Conservation (phyloP, 441 rosid species). For the Syzygium syzygioides region DNA sequence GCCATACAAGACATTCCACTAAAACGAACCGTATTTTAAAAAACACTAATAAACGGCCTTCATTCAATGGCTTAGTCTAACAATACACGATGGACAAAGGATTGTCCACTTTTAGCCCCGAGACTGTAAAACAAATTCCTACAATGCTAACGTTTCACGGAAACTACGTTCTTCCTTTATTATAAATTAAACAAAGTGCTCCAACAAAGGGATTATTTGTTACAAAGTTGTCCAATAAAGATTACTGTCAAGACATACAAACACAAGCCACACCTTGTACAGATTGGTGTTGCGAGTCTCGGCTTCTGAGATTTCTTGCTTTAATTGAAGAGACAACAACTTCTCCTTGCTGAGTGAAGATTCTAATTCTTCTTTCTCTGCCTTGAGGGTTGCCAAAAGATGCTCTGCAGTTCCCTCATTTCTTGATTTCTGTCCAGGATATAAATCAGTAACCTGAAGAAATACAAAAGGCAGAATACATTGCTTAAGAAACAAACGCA, state of each 20-base stretch:
- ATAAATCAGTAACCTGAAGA: not conserved
- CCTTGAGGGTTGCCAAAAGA: conserved; percentile 48
- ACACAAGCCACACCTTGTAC: conserved; percentile 51
- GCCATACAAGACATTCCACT: not conserved
- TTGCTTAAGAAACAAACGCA: not conserved
- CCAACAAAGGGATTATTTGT: not conserved
- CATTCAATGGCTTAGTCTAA: not conserved
- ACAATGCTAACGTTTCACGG: not conserved
- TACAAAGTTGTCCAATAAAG: not conserved
- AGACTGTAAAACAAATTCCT: not conserved
- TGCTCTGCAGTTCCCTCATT: conserved; percentile 39
- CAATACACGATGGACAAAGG: not conserved
- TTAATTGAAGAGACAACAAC: conserved; percentile 54
- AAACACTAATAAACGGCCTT: not conserved
- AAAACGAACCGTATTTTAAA: no score
- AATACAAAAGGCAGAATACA: not conserved
- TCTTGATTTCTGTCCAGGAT: conserved; percentile 40
- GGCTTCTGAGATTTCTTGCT: conserved; percentile 75
- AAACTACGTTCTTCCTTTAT: not conserved
- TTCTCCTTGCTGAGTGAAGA: conserved; percentile 70
- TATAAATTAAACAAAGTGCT: not conserved
- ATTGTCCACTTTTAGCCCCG: not conserved
- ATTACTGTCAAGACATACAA: not conserved
- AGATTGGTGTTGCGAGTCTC: conserved; percentile 70
- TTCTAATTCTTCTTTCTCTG: conserved; percentile 82